Conservation (phyloP, 2,329 filamentous ascomycete genomes). For the Pseudodiploospora longispora region DNA sequence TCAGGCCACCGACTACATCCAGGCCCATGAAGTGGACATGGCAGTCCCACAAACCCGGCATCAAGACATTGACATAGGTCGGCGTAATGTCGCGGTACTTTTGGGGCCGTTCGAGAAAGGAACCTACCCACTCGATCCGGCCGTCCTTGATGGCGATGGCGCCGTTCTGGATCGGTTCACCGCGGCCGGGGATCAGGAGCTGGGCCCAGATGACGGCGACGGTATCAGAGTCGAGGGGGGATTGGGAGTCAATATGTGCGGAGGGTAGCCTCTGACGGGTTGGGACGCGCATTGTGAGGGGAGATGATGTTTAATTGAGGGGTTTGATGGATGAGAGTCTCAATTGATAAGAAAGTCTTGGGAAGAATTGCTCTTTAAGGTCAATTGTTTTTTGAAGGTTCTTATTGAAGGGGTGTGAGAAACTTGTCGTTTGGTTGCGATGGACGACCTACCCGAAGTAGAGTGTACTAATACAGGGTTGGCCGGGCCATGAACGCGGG, state of each 20-base stretch:
- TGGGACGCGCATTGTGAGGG: slow-evolving; percentile 9
- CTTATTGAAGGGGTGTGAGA: too few relatives aligned
- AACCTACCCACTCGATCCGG: slow-evolving; percentile 31
- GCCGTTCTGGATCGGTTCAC: slow-evolving; percentile 22
- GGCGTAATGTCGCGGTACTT: slow-evolving; percentile 17
- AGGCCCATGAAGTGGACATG: slow-evolving; percentile 40
- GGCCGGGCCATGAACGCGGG: too few relatives aligned
- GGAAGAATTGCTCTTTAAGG: too few relatives aligned
- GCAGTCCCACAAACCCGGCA: slow-evolving; percentile 47
- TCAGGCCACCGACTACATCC: slow-evolving; percentile 2
- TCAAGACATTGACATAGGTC: slow-evolving; percentile 33
- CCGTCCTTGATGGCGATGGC: slow-evolving; percentile 28
- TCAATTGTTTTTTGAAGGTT: too few relatives aligned
- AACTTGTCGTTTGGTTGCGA: too few relatives aligned
- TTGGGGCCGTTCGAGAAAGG: slow-evolving; percentile 4
- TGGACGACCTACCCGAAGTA: too few relatives aligned
- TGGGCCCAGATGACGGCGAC: slow-evolving; percentile 18
- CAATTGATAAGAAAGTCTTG: too few relatives aligned
- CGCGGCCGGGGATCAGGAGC: slow-evolving; percentile 30
- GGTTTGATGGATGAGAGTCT: too few relatives aligned
- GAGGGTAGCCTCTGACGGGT: slow-evolving; percentile 3
- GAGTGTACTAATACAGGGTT: too few relatives aligned
- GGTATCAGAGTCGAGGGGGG: slow-evolving; percentile 1
- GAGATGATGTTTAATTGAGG: too few relatives aligned
- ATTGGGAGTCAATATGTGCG: slow-evolving; percentile 5